These are phyloP conservation scores for Hippophae gyantsensis DNA, from an alignment of 306 rosid genomes.

Conservation along the genomic window DNA sequence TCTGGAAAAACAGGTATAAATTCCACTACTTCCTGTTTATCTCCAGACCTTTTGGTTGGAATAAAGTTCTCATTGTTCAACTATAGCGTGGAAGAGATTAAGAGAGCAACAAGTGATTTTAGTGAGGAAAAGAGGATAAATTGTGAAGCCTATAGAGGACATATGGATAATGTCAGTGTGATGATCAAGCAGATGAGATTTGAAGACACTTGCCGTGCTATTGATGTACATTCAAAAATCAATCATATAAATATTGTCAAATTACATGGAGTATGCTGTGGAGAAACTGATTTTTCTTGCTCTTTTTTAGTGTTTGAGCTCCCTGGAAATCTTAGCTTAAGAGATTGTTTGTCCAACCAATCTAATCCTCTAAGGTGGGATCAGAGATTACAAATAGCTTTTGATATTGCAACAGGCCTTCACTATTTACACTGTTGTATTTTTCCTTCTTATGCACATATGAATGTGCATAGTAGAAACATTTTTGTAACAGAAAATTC, in stretches of 20 bases:
- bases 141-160: conserved; percentile 31
- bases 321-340: conserved; percentile 52
- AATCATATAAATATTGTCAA: conserved; percentile 61
- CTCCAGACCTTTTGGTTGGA: conserved; percentile 55
- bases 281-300: conserved; percentile 34
- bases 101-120: conserved; percentile 43
- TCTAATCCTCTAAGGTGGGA: conserved; percentile 33
- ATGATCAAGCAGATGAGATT: conserved; percentile 52
- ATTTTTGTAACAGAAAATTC: conserved; percentile 40
- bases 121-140: conserved; percentile 39
- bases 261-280: conserved; percentile 51
- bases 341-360: conserved; percentile 38
- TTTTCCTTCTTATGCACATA: conserved; percentile 51
- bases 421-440: conserved; percentile 57
- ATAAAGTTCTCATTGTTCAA: conserved; percentile 47
- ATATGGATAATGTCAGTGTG: conserved; percentile 27
- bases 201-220: conserved; percentile 37
- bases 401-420: conserved; percentile 60
- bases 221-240: conserved; percentile 56
- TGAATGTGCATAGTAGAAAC: conserved; percentile 36
- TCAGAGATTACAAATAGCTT: conserved; percentile 44
- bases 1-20: conserved; percentile 13
- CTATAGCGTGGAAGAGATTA: conserved; percentile 40
- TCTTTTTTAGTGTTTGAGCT: conserved; percentile 51
- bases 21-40: conserved; percentile 37